Evolutionary conservation across 2,329 filamentous ascomycete genomes (phyloP).

Genomic region (Cryphonectria nitschkei): DNA sequence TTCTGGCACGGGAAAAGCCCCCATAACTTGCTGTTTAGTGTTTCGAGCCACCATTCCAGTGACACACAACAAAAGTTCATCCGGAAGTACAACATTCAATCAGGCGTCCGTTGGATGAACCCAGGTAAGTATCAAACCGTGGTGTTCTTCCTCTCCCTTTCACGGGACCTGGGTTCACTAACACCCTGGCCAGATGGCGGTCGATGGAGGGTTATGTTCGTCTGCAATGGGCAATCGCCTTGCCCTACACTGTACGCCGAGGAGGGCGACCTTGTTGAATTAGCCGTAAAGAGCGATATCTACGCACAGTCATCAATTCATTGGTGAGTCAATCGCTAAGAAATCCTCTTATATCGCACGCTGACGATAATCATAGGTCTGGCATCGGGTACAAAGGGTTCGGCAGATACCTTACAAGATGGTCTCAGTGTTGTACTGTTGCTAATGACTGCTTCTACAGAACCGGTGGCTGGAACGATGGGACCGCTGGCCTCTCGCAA

Average conservation of each 20-base stretch:
- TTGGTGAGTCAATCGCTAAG: conserved; percentile 19
- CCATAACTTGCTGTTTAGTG: neutral
- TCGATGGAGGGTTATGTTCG: conserved; percentile 29
- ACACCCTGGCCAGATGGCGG: conserved; percentile 24
- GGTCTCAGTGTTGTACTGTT: neutral
- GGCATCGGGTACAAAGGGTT: conserved; percentile 16
- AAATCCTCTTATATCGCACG: neutral
- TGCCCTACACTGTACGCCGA: conserved; percentile 29
- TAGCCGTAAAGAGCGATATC: conserved; percentile 28
- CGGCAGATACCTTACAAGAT: neutral
- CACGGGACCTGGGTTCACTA: neutral
- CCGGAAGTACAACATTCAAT: conserved; percentile 14
- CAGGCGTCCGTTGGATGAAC: conserved; percentile 15
- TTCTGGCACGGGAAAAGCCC: neutral
- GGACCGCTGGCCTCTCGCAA: conserved; percentile 28
- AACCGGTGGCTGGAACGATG: conserved; percentile 29
- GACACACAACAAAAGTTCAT: neutral
- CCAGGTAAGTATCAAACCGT: conserved; percentile 3
- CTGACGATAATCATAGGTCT: conserved; percentile 15
- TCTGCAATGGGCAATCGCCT: conserved; percentile 29
- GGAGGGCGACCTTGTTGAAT: conserved; percentile 30
- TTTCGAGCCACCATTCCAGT: neutral
- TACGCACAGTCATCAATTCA: conserved; percentile 30
- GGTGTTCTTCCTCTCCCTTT: neutral
- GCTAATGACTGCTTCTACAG: neutral